phyloP scores from a whole-genome alignment of 2,329 filamentous ascomycete species.

The Exophiala sp. region DNA sequence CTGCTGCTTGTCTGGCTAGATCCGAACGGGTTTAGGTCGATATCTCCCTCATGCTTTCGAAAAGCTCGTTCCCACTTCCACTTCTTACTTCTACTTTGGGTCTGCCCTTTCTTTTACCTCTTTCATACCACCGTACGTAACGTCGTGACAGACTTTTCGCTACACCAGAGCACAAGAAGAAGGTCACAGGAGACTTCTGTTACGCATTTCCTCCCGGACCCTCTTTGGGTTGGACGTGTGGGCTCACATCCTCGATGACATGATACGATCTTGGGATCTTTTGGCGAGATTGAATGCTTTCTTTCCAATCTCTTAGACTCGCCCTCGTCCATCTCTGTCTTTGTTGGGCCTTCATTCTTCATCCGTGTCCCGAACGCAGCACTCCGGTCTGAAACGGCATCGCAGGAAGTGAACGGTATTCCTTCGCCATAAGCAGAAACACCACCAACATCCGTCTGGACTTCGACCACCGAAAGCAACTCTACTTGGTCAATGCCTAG shows the following conservation, averaged over 20 bases:
- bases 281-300: not conserved
- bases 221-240: not conserved
- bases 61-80: too few relatives aligned
- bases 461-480: too few relatives aligned
- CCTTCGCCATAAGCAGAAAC: not conserved
- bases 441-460: too few relatives aligned
- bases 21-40: not conserved
- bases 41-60: too few relatives aligned
- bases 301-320: not conserved
- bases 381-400: not conserved
- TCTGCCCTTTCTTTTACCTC: not conserved
- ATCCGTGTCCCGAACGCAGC: constrained; percentile 27
- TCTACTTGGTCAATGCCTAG: too few relatives aligned
- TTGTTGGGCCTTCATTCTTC: not conserved
- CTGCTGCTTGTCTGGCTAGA: not conserved
- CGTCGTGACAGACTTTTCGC: not conserved
- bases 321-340: not conserved
- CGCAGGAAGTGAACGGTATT: not conserved
- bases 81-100: not conserved
- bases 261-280: not conserved
- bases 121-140: not conserved
- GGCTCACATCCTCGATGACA: not conserved
- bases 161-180: not conserved
- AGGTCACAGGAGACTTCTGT: not conserved
- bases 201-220: not conserved